Conservation (phyloP, 2,329 filamentous ascomycete genomes). For the Fusarium xylarioides region DNA sequence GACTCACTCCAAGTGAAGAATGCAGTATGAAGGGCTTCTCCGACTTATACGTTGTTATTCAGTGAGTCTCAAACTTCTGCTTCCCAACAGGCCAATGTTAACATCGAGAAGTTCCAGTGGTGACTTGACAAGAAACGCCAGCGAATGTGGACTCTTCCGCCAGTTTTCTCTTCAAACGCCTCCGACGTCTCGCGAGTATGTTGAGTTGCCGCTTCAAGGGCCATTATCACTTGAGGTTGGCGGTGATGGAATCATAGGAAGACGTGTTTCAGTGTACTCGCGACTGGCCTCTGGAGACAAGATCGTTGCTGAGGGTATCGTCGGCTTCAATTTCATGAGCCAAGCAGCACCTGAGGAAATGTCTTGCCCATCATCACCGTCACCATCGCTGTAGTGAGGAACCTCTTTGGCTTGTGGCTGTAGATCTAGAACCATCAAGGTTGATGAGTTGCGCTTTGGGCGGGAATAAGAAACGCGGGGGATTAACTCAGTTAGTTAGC, state of each 20-base stretch:
- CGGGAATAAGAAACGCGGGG: background rate
- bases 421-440: constrained; percentile 29
- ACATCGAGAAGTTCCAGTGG: constrained; percentile 49
- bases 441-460: background rate
- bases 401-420: background rate
- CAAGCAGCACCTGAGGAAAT: background rate
- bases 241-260: constrained; percentile 57
- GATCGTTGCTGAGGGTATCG: constrained; percentile 59
- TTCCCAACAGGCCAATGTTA: background rate
- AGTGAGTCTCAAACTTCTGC: constrained; percentile 47
- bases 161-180: constrained; percentile 47
- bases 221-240: constrained; percentile 57
- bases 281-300: constrained; percentile 36
- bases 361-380: constrained; percentile 9
- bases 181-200: constrained; percentile 18
- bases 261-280: constrained; percentile 55
- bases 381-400: constrained; percentile 15
- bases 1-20: constrained; percentile 48
- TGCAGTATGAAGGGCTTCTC: constrained; percentile 24
- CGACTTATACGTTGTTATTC: constrained; percentile 53
- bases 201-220: constrained; percentile 49
- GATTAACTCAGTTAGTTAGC: background rate
- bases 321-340: constrained; percentile 56
- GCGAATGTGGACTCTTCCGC: constrained; percentile 55
- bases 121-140: constrained; percentile 52